Evolutionary conservation across 2,329 filamentous ascomycete species (phyloP).

Genomic region (Escovopsis weberi): DNA sequence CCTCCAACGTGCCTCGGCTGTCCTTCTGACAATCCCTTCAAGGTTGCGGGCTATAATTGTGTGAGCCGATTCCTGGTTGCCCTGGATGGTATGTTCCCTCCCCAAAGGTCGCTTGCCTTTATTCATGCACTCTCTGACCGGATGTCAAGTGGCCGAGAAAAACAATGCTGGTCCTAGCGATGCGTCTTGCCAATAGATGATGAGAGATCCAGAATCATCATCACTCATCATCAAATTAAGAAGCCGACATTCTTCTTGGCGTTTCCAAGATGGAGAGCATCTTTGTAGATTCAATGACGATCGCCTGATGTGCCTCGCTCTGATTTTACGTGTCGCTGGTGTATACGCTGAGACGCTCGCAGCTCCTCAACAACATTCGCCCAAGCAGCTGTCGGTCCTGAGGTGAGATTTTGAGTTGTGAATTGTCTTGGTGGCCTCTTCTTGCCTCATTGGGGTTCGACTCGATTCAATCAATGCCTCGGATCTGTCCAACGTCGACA

Average conservation of each 20-base stretch:
- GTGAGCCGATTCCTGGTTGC: slow-evolving; percentile 75
- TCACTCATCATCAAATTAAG: not conserved
- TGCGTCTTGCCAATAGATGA: not conserved
- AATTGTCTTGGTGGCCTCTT: slow-evolving; percentile 34
- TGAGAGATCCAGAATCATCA: too few relatives aligned
- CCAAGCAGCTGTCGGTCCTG: slow-evolving; percentile 41
- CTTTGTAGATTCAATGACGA: not conserved
- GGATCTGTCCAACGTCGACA: slow-evolving; percentile 20
- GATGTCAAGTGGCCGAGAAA: slow-evolving; percentile 37
- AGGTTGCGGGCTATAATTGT: slow-evolving; percentile 66
- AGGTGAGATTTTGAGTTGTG: slow-evolving; percentile 37
- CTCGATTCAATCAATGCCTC: slow-evolving; percentile 15
- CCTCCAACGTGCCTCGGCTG: not conserved
- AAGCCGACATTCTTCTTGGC: too few relatives aligned
- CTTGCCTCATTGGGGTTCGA: slow-evolving; percentile 26
- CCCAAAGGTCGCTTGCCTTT: not conserved
- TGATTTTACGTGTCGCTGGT: slow-evolving; percentile 47
- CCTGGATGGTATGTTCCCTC: slow-evolving; percentile 46
- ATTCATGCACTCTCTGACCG: slow-evolving; percentile 6
- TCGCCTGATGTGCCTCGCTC: slow-evolving; percentile 22
- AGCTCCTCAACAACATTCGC: slow-evolving; percentile 48
- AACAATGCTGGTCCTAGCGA: slow-evolving; percentile 37
- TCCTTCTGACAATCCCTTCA: not conserved
- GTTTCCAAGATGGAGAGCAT: too few relatives aligned
- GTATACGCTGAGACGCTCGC: slow-evolving; percentile 45